Percentiles rank a stretch among this genome's conserved stretches.
These are phyloP conservation scores for Pyricularia sp. DNA, from an alignment of 2,329 filamentous ascomycete species.

Conservation along the genomic window DNA sequence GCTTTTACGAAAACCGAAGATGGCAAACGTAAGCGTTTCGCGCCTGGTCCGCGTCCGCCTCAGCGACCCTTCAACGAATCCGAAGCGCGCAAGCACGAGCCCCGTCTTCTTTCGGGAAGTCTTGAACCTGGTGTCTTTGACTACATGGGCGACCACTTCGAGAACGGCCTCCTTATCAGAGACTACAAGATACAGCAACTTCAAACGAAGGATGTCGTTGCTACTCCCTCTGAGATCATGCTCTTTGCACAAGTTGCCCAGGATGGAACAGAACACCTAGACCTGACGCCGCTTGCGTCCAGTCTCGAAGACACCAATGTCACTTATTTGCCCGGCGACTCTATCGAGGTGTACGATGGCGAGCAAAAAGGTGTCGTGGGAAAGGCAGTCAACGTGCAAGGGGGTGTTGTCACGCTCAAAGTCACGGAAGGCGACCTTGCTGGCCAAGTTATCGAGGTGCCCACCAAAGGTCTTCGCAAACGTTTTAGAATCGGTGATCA, in stretches of 20 bases:
- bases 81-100: constrained; percentile 83
- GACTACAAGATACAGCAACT: constrained; percentile 86
- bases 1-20: constrained; percentile 36
- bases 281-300: constrained; percentile 81
- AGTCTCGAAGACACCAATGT: constrained; percentile 81
- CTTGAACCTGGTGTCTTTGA: constrained; percentile 72
- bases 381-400: constrained; percentile 74
- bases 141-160: constrained; percentile 82
- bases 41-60: constrained; percentile 62
- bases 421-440: constrained; percentile 75
- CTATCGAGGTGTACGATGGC: constrained; percentile 93
- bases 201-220: constrained; percentile 82
- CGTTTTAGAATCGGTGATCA: constrained; percentile 90
- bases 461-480: constrained; percentile 85
- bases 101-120: constrained; percentile 53
- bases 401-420: constrained; percentile 82
- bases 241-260: constrained; percentile 81
- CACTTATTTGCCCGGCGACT: constrained; percentile 83
- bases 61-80: constrained; percentile 87
- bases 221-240: constrained; percentile 90
- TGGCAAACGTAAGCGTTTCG: constrained; percentile 71
- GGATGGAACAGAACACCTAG: constrained; percentile 83
- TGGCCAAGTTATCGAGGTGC: constrained; percentile 84
- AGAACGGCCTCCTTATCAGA: constrained; percentile 89
- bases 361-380: constrained; percentile 90